These are phyloP conservation scores for Grosmannia penicillata DNA, from an alignment of 2,329 filamentous ascomycete species.

Conservation along the genomic window DNA sequence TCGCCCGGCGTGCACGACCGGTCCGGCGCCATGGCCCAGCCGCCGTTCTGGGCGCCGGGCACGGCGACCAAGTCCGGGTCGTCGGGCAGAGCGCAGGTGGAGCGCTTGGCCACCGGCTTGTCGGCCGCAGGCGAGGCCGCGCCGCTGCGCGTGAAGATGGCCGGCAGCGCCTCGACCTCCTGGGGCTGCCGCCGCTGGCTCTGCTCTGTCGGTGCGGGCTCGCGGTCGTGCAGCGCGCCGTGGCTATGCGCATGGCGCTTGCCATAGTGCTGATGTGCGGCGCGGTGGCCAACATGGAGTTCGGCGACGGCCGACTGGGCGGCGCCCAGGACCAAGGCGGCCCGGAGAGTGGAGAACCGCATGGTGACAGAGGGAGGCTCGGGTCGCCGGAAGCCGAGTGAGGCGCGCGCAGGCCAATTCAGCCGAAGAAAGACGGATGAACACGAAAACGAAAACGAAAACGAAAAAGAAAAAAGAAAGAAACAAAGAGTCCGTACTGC, in stretches of 20 bases:
- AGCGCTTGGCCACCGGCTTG: conserved; percentile 26
- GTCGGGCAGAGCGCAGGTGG: conserved; percentile 49
- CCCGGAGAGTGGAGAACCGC: conserved; percentile 37
- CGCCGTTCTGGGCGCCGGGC: conserved; percentile 52
- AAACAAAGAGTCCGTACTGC: no score
- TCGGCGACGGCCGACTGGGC: conserved; percentile 23
- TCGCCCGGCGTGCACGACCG: conserved; percentile 49
- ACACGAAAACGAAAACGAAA: background rate
- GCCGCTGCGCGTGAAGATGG: conserved; percentile 3
- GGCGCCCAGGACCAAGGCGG: conserved; percentile 31
- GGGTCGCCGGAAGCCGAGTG: no score
- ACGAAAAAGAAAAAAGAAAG: no score
- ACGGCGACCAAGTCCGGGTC: conserved; percentile 53
- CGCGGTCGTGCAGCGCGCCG: conserved; percentile 2
- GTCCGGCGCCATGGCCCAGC: conserved; percentile 70
- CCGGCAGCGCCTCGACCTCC: conserved; percentile 7
- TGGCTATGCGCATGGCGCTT: conserved; percentile 22
- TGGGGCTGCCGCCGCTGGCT: conserved; percentile 11
- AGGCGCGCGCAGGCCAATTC: no score
- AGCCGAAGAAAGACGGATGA: background rate
- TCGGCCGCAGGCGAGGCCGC: conserved; percentile 12
- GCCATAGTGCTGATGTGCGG: conserved; percentile 15
- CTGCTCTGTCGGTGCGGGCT: conserved; percentile 4
- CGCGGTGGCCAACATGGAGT: conserved; percentile 21
- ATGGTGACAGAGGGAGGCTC: conserved; percentile 23